These are phyloP conservation scores for Xylariaceae sp. DNA, from an alignment of 2,329 filamentous ascomycete species.

Conservation along the genomic window DNA sequence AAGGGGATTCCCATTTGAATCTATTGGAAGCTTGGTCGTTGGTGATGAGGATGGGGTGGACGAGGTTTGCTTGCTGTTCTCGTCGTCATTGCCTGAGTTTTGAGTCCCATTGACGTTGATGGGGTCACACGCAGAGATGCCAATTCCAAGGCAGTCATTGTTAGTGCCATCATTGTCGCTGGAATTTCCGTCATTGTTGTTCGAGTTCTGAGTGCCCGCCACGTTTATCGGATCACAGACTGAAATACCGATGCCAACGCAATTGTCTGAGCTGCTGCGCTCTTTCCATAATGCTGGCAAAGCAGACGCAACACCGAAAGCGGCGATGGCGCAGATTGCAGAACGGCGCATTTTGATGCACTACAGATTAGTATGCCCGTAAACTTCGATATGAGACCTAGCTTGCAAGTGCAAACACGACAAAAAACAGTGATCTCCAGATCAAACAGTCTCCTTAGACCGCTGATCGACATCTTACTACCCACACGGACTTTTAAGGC, in stretches of 20 bases:
- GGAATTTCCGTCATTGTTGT: conserved; percentile 9
- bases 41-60: not conserved
- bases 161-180: conserved; percentile 5
- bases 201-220: conserved; percentile 17
- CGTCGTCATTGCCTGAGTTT: conserved; percentile 14
- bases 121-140: conserved; percentile 25
- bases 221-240: conserved; percentile 28
- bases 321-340: too few relatives aligned
- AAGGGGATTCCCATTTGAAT: conserved; percentile 1
- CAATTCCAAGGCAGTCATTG: conserved; percentile 20
- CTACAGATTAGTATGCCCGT: too few relatives aligned
- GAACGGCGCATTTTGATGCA: too few relatives aligned
- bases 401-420: too few relatives aligned
- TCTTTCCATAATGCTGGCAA: too few relatives aligned
- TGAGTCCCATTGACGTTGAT: conserved; percentile 23
- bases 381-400: too few relatives aligned
- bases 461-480: too few relatives aligned
- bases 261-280: conserved; percentile 14
- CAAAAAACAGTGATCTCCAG: too few relatives aligned
- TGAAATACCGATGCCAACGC: conserved; percentile 22
- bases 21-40: not conserved
- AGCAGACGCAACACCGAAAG: too few relatives aligned
- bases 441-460: too few relatives aligned
- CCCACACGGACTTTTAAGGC: too few relatives aligned
- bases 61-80: not conserved